These are phyloP conservation scores for Emmonsiellopsis sp. DNA, from an alignment of 2,329 filamentous ascomycete genomes.

Conservation along the genomic window DNA sequence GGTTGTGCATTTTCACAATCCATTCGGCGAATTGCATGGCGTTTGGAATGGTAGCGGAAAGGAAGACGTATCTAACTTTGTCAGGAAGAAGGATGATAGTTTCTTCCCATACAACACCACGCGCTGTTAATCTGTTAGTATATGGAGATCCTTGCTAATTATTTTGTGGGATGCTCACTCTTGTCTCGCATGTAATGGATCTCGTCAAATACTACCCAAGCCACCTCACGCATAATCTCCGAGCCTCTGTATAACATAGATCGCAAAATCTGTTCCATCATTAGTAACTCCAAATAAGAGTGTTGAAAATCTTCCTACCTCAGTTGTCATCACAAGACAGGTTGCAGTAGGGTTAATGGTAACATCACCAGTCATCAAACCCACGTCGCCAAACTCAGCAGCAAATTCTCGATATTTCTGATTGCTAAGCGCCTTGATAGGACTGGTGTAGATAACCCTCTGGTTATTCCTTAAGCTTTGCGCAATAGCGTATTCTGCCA, in stretches of 20 bases:
- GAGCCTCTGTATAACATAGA: conserved; percentile 98
- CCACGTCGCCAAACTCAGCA: conserved; percentile 91
- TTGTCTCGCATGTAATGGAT: conserved; percentile 98
- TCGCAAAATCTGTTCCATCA: conserved; percentile 63
- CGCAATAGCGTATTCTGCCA: conserved; percentile 95
- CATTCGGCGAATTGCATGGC: conserved; percentile 99
- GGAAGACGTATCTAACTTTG: conserved; percentile 97
- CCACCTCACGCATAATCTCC: conserved; percentile 98
- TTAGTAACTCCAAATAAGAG: background rate
- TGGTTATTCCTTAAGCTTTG: conserved; percentile 97
- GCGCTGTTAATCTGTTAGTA: conserved; percentile 33
- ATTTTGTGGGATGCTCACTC: conserved; percentile 25
- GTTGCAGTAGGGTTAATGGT: conserved; percentile 98
- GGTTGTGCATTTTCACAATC: conserved; percentile 96
- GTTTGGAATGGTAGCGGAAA: conserved; percentile 97
- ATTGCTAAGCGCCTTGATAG: conserved; percentile 97
- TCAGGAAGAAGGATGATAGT: conserved; percentile 96
- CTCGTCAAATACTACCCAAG: conserved; percentile 97
- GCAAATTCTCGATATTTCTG: conserved; percentile 97
- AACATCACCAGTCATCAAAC: conserved; percentile 97
- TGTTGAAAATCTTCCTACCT: conserved; percentile 35
- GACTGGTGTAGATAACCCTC: conserved; percentile 97
- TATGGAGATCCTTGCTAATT: background rate
- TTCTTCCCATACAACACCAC: conserved; percentile 98
- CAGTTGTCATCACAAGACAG: conserved; percentile 97